A percentile compares a stretch with the other conserved stretches of the same genome.
phyloP scores from a whole-genome alignment of 129 eudicot genomes.

The Cynara cardunculus region DNA sequence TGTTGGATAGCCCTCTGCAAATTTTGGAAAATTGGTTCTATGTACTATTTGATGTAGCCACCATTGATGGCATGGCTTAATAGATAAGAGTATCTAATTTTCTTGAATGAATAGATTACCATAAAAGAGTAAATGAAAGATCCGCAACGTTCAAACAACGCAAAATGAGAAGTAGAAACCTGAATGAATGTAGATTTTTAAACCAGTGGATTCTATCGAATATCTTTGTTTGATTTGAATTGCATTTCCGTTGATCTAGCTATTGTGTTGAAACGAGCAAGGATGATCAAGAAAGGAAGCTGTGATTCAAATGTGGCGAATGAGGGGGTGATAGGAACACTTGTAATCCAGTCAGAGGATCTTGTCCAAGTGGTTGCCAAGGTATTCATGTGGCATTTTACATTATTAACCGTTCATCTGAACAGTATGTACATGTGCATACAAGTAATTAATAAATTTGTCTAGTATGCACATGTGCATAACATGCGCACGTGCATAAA shows the following conservation, averaged over 20 bases:
- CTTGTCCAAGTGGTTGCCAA: slow-evolving; percentile 94
- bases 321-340: slow-evolving; percentile 67
- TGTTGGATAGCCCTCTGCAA: neutral
- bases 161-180: neutral
- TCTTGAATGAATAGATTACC: neutral
- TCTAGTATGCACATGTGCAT: no score
- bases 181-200: neutral
- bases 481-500: no score
- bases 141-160: neutral
- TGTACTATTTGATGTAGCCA: neutral
- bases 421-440: no score
- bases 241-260: slow-evolving; percentile 39
- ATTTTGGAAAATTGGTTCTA: neutral
- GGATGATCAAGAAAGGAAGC: slow-evolving; percentile 73
- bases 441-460: no score
- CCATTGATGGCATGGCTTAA: neutral
- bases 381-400: slow-evolving; percentile 34
- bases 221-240: neutral
- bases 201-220: no score
- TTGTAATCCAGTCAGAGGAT: slow-evolving; percentile 62
- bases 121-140: neutral
- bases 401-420: no score
- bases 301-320: slow-evolving; percentile 50
- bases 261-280: slow-evolving; percentile 81
- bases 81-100: neutral